phyloP scores from a whole-genome alignment of 805 yeast species.

The Clavispora fructus region DNA sequence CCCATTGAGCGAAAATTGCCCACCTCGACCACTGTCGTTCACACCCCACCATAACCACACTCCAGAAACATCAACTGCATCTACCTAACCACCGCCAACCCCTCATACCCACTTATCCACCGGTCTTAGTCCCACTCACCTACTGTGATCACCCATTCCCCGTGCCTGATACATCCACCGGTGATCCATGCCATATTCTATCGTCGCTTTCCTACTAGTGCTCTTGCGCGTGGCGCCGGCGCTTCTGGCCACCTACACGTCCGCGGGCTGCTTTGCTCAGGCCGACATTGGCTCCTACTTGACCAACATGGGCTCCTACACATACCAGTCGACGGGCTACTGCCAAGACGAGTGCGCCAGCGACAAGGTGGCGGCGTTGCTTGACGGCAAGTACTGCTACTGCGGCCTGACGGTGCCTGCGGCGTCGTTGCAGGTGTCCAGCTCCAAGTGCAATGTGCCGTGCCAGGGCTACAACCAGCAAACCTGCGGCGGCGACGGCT shows the following conservation, averaged over 20 bases:
- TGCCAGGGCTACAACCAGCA: slow-evolving; percentile 65
- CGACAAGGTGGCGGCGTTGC: slow-evolving; percentile 27
- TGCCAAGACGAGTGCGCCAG: slow-evolving; percentile 48
- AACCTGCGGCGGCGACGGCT: slow-evolving; percentile 48
- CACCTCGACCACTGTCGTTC: neutral
- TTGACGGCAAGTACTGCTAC: slow-evolving; percentile 54
- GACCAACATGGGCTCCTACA: slow-evolving; percentile 42
- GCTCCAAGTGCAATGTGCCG: slow-evolving; percentile 15
- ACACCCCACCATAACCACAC: neutral
- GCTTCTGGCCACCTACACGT: slow-evolving; percentile 7
- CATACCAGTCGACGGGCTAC: slow-evolving; percentile 54
- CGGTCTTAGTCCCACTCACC: neutral
- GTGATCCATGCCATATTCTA: slow-evolving; percentile 1
- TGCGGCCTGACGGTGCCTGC: slow-evolving; percentile 53
- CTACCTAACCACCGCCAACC: neutral
- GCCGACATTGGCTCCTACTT: slow-evolving; percentile 19
- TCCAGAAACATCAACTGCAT: neutral
- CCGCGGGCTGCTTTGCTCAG: slow-evolving; percentile 13
- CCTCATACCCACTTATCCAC: neutral
- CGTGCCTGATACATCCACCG: neutral
- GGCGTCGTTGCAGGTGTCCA: slow-evolving; percentile 6
- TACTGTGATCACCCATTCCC: neutral
- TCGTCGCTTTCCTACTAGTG: slow-evolving; percentile 5
- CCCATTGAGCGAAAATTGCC: neutral
- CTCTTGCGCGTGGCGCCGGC: slow-evolving; percentile 4